phyloP scores from a whole-genome alignment of 305 asterid genomes.

The Striga hermonthica region DNA sequence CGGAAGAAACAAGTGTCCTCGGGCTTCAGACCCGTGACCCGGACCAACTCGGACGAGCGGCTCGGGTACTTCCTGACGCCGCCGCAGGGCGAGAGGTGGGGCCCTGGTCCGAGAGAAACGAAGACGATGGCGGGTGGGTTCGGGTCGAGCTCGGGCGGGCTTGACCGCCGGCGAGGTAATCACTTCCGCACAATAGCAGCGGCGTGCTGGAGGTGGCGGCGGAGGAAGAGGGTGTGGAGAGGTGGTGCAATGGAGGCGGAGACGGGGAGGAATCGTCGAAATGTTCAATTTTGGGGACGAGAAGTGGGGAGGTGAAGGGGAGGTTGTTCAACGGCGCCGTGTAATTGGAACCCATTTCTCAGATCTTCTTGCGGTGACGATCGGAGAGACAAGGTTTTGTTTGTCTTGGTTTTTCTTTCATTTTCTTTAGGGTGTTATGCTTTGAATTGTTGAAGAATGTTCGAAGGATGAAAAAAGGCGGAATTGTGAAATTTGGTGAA shows the following conservation, averaged over 20 bases:
- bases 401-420: not conserved
- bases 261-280: constrained; percentile 34
- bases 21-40: constrained; percentile 55
- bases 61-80: constrained; percentile 33
- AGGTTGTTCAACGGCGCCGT: constrained; percentile 34
- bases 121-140: constrained; percentile 46
- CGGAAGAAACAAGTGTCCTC: constrained; percentile 52
- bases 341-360: constrained; percentile 36
- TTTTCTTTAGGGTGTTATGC: too few species aligned
- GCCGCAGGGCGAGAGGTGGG: constrained; percentile 35
- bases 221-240: constrained; percentile 6
- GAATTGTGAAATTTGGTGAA: constrained; percentile 3
- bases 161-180: constrained; percentile 6
- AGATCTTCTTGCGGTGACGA: constrained; percentile 1
- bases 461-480: not conserved
- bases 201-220: constrained; percentile 18
- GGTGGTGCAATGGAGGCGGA: constrained; percentile 20
- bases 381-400: constrained; percentile 1
- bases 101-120: constrained; percentile 21
- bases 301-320: constrained; percentile 20
- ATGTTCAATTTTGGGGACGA: constrained; percentile 45
- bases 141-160: constrained; percentile 33
- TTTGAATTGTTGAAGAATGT: not conserved
- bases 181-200: constrained; percentile 38
- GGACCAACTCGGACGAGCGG: constrained; percentile 65